Percentiles rank a stretch among this genome's conserved stretches.
These are phyloP conservation scores for Exophiala dermatitidis DNA, from an alignment of 2,329 filamentous ascomycete species.

Conservation along the genomic window DNA sequence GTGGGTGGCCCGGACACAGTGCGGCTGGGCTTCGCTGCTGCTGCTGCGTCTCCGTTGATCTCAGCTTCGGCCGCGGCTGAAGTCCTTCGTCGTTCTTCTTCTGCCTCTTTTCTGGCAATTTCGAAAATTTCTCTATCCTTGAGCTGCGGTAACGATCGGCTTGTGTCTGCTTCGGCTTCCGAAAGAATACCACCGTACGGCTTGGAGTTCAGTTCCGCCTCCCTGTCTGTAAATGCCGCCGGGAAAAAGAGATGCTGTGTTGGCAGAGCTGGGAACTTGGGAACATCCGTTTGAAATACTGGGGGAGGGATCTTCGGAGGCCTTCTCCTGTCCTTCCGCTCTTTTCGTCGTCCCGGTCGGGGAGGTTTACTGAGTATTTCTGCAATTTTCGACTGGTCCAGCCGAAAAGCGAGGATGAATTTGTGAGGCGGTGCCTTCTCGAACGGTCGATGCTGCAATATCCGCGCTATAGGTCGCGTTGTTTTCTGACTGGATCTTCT, in stretches of 20 bases:
- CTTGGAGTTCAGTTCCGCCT: conserved; percentile 80
- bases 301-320: conserved; percentile 37
- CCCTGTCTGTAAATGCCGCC: conserved; percentile 72
- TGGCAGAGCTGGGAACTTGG: conserved; percentile 27
- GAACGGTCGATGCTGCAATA: conserved; percentile 27
- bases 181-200: conserved; percentile 91
- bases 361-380: conserved; percentile 54
- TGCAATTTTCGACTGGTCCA: conserved; percentile 53
- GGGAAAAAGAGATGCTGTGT: conserved; percentile 38
- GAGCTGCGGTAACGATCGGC: conserved; percentile 72
- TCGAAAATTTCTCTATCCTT: conserved; percentile 83
- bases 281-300: conserved; percentile 44
- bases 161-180: conserved; percentile 84
- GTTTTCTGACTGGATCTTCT: conserved; percentile 36
- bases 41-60: conserved; percentile 58
- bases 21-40: conserved; percentile 55
- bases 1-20: conserved; percentile 82
- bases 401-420: conserved; percentile 53
- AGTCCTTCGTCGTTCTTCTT: conserved; percentile 74
- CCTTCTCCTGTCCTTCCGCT: conserved; percentile 30
- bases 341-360: conserved; percentile 51
- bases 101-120: conserved; percentile 79
- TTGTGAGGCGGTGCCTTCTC: conserved; percentile 35
- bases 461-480: conserved; percentile 19
- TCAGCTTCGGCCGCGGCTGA: conserved; percentile 42